Percentiles rank a stretch among this genome's conserved stretches.
Conservation (phyloP, 73 alveolate species). For the Paraurostyla sp. region DNA sequence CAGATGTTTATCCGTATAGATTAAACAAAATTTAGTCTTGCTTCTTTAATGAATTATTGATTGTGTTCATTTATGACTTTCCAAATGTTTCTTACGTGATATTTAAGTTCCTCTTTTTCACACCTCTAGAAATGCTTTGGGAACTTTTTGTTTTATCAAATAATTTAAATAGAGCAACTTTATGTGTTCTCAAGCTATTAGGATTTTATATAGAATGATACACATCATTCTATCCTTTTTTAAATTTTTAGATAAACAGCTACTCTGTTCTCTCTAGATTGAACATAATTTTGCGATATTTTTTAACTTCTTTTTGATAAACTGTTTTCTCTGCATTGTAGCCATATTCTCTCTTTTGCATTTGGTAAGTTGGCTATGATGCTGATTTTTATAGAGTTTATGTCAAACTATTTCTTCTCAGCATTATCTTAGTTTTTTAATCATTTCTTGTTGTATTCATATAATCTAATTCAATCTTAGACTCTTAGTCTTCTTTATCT, state of each 20-base stretch:
- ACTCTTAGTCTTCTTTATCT: not conserved
- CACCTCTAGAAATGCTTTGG: not conserved
- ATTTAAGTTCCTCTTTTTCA: not conserved
- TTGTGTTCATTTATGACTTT: not conserved
- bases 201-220: not conserved
- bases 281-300: not conserved
- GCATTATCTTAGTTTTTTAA: not conserved
- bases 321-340: conserved; percentile 1
- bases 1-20: not conserved
- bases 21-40: conserved; percentile 13
- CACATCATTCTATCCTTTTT: conserved; percentile 20
- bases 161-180: not conserved
- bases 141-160: conserved; percentile 6
- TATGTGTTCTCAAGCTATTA: conserved; percentile 8
- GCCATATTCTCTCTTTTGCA: not conserved
- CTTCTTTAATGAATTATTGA: not conserved
- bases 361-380: not conserved
- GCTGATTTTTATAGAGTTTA: not conserved
- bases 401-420: not conserved
- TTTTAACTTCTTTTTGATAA: conserved; percentile 32
- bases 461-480: conserved; percentile 26
- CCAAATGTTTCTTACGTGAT: not conserved
- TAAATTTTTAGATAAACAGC: conserved; percentile 2
- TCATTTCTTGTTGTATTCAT: conserved; percentile 26
- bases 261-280: conserved; percentile 13